Conservation (phyloP, 192 early-diverging fungal genomes). For the Linnemannia exigua region DNA sequence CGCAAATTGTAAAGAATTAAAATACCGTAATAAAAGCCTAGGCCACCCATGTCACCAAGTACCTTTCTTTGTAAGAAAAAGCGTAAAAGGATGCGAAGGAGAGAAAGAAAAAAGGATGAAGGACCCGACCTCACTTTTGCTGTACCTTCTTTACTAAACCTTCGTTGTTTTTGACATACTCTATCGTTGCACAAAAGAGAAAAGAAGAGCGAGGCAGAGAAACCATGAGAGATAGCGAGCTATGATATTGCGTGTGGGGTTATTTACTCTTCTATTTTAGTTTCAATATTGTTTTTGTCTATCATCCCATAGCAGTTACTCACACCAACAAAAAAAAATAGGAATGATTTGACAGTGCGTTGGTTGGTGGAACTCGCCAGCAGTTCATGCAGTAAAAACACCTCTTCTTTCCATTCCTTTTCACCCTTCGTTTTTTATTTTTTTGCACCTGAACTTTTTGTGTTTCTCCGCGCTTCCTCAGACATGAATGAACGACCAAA, state of each 20-base stretch:
- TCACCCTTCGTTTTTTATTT: not conserved
- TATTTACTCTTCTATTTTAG: not conserved
- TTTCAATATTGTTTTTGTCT: not conserved
- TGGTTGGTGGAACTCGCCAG: not conserved
- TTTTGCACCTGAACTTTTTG: not conserved
- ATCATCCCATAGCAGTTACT: not conserved
- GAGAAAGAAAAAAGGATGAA: no score
- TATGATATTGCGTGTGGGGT: not conserved
- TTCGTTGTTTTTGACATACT: not conserved
- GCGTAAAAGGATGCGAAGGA: not conserved
- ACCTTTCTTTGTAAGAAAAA: not conserved
- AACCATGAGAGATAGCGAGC: not conserved
- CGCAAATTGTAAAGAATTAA: not conserved
- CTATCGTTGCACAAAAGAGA: not conserved
- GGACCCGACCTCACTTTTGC: no score
- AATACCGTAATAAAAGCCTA: not conserved
- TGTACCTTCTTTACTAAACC: not conserved
- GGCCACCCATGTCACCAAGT: constrained; percentile 1
- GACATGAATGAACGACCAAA: constrained; percentile 1
- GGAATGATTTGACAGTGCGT: not conserved
- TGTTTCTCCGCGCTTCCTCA: not conserved
- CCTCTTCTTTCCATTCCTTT: not conserved
- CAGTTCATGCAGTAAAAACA: not conserved
- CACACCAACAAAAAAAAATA: not conserved
- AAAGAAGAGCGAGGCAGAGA: no score